Percentiles rank a stretch among this genome's conserved stretches.
phyloP scores from a whole-genome alignment of 768 basidiomycete genomes.

The Auricularia heimuer region DNA sequence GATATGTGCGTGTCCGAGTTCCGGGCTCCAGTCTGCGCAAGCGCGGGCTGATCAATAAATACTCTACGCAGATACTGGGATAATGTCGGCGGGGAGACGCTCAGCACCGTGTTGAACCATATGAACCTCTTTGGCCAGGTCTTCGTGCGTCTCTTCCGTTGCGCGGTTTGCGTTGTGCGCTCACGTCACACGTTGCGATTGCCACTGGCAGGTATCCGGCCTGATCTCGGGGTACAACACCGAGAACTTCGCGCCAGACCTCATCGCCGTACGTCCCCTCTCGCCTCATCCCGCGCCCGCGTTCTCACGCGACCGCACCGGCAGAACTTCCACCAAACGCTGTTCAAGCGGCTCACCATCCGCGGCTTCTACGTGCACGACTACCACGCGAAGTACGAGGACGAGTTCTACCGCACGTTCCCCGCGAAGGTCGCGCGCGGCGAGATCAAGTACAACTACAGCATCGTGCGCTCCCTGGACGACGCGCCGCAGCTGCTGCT shows the following conservation, averaged over 20 bases:
- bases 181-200: no score
- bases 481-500: slow-evolving; percentile 29
- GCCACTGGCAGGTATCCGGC: background rate
- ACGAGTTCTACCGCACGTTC: slow-evolving; percentile 33
- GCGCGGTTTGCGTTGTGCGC: no score
- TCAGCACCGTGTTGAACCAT: slow-evolving; percentile 44
- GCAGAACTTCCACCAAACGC: slow-evolving; percentile 30
- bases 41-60: background rate
- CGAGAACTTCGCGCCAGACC: slow-evolving; percentile 6
- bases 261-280: slow-evolving; percentile 10
- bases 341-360: slow-evolving; percentile 34
- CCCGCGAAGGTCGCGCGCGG: slow-evolving; percentile 34
- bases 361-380: slow-evolving; percentile 35
- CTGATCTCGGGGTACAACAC: slow-evolving; percentile 18
- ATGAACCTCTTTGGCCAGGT: slow-evolving; percentile 39
- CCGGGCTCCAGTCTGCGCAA: background rate
- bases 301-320: slow-evolving; percentile 11
- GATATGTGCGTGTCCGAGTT: slow-evolving; percentile 17
- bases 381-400: slow-evolving; percentile 26
- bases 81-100: slow-evolving; percentile 48
- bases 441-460: slow-evolving; percentile 38
- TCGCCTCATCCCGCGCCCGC: slow-evolving; percentile 17
- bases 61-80: slow-evolving; percentile 36
- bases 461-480: slow-evolving; percentile 36
- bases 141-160: slow-evolving; percentile 19